Base-by-base conservation (phyloP, 805 yeast species). In the Pichia occidentalis region DNA sequence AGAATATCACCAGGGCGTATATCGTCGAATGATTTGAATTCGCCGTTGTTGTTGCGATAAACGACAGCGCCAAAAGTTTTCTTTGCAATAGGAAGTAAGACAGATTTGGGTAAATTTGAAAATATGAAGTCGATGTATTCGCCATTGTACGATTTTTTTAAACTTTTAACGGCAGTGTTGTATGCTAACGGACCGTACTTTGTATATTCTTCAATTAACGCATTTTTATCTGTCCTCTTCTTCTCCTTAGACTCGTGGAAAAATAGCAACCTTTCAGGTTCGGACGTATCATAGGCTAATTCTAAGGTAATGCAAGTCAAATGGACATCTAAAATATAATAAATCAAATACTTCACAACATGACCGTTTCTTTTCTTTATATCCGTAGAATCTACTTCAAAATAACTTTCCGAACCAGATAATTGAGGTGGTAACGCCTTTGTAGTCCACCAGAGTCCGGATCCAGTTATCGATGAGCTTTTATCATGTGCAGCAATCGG, bases 1-100 rank as follows among this genome's bases (percentile, higher is more conserved):
- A 86, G 60, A 8, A 90, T 68, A 57, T 92, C 97, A 43, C 98
- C 98, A 0, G 94, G 80, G 33, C 73, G 68, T 38, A 87, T 72
- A 28, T 77, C 82, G 38, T 76, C 86, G 22, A 61, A 51, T 47
- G 72, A 77, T 12, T 68, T 60, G 6, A 76, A 71, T 6, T 67
- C 64, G 3, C 65, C 50, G 31, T 75, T 70, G 51, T 72, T 59
- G 47, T 71, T 82, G 46, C 67, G 64, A 60, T 79, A 87, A 44
- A 82, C 68, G 17, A 73, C 68, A n/a, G 71, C 80, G 27, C 97
- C 97, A 56, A 65, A 84, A 1, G 84, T 71, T 48, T 81, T 76
- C 25, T 61, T 57, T 0, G 86, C 95, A 32, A 85, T 71, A 1
- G 83, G 42, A 7, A 53, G 54, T 24, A 57, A 24, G 4, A 48